Conservation (phyloP, 2,329 filamentous ascomycete species). For the Harringtonia lauricola region DNA sequence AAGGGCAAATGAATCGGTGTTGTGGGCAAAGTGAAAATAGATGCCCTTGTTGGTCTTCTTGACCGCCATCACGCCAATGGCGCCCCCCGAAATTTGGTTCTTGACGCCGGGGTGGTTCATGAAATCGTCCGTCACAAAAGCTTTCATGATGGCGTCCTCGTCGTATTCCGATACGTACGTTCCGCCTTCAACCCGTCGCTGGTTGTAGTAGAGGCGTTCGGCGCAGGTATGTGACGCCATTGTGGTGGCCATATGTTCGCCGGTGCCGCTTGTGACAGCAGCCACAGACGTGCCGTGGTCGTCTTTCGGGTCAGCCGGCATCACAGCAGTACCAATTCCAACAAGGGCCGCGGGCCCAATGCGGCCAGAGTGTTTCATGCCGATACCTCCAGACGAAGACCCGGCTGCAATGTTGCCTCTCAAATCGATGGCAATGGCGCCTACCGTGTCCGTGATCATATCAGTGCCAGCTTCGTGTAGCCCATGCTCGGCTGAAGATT, state of each 20-base stretch:
- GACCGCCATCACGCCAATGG: conserved; percentile 82
- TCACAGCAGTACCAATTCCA: conserved; percentile 78
- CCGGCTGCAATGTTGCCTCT: conserved; percentile 83
- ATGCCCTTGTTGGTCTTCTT: conserved; percentile 71
- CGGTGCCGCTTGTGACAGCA: conserved; percentile 84
- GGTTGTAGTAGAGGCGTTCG: conserved; percentile 68
- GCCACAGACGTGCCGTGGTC: conserved; percentile 61
- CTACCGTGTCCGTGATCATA: conserved; percentile 81
- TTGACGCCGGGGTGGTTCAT: conserved; percentile 82
- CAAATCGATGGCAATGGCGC: conserved; percentile 84
- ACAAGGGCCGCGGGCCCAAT: conserved; percentile 88
- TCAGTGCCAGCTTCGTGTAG: conserved; percentile 22
- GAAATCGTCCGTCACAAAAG: conserved; percentile 81
- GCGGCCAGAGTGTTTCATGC: conserved; percentile 92
- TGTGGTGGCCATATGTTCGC: conserved; percentile 95
- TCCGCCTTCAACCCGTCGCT: conserved; percentile 48
- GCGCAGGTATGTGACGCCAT: conserved; percentile 83
- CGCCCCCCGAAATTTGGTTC: conserved; percentile 68
- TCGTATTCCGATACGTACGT: conserved; percentile 56
- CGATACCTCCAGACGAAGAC: conserved; percentile 93
- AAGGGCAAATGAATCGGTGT: conserved; percentile 80
- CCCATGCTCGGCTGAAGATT: neutral
- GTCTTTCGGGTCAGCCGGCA: conserved; percentile 66
- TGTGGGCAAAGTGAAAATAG: conserved; percentile 89
- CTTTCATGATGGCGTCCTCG: conserved; percentile 62